Evolutionary conservation across 2,329 filamentous ascomycete species (phyloP).

Genomic region (Zopfia rhizophila): DNA sequence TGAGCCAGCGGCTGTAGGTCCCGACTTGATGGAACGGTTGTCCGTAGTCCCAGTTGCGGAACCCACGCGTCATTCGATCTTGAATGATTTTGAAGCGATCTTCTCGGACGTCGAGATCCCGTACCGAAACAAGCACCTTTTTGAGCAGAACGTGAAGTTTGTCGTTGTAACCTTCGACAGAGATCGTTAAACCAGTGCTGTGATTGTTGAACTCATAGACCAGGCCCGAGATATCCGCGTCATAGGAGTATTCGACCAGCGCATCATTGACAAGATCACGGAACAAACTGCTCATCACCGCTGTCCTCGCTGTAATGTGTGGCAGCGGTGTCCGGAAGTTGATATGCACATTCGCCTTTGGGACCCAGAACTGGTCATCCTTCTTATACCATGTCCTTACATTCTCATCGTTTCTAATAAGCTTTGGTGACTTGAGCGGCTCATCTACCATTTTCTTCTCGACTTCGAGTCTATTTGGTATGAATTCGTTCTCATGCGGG

Average conservation of each 20-base stretch:
- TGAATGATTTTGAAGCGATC: conserved; percentile 93
- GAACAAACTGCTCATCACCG: conserved; percentile 81
- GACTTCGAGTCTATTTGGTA: conserved; percentile 91
- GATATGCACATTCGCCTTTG: conserved; percentile 87
- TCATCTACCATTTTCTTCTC: conserved; percentile 91
- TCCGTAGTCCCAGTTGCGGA: conserved; percentile 87
- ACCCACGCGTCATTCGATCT: conserved; percentile 78
- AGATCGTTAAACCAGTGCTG: conserved; percentile 77
- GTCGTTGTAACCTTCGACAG: conserved; percentile 92
- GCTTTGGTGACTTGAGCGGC: conserved; percentile 76
- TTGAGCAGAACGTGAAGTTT: conserved; percentile 92
- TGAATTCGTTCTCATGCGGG: conserved; percentile 94
- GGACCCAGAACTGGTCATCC: conserved; percentile 98
- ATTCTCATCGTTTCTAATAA: conserved; percentile 84
- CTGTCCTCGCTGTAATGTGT: conserved; percentile 80
- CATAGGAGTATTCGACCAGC: conserved; percentile 92
- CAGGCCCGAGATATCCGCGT: conserved; percentile 91
- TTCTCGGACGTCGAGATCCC: conserved; percentile 83
- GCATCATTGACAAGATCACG: conserved; percentile 89
- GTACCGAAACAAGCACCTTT: conserved; percentile 85
- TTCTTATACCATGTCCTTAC: conserved; percentile 97
- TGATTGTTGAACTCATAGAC: conserved; percentile 82
- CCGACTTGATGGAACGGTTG: conserved; percentile 91
- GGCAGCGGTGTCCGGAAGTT: conserved; percentile 82
- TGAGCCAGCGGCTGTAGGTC: conserved; percentile 83